Percentiles rank a stretch among this genome's conserved stretches.
Conservation (phyloP, 345 rosid species). For the Reutealis trisperma region DNA sequence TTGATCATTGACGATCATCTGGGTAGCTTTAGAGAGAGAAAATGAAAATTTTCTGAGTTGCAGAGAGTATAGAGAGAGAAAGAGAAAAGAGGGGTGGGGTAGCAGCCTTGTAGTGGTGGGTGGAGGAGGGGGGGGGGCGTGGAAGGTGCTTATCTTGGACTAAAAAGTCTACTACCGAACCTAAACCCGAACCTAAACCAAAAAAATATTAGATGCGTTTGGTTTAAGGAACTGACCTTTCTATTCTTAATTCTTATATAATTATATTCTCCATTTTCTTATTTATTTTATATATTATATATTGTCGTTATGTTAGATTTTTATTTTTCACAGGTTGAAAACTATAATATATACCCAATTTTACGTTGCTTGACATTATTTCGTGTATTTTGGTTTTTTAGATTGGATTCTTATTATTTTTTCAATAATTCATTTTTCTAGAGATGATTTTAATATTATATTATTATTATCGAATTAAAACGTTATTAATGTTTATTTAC, state of each 20-base stretch:
- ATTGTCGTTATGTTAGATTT: not conserved
- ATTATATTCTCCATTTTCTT: not conserved
- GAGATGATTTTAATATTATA: no score
- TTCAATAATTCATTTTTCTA: no score
- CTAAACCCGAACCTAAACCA: constrained; percentile 24
- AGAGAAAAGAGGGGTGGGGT: constrained; percentile 19
- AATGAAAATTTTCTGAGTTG: not conserved
- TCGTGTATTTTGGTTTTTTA: no score
- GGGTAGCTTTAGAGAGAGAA: not conserved
- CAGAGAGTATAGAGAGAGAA: not conserved
- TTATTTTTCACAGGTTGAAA: not conserved
- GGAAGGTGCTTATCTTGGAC: constrained; percentile 29
- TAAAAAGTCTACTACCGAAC: constrained; percentile 37
- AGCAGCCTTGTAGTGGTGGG: constrained; percentile 22
- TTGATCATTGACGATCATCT: constrained; percentile 39
- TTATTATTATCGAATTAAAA: no score
- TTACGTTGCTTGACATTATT: no score
- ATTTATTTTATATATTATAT: no score
- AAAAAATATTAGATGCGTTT: constrained; percentile 22
- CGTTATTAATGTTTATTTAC: no score
- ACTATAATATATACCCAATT: no score
- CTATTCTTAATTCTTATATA: not conserved
- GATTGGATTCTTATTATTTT: no score
- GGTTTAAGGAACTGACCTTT: constrained; percentile 21
- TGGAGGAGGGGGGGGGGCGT: constrained; percentile 12